These are phyloP conservation scores for Cyclostephanos invisitatus DNA, from an alignment of 108 stramenopile genomes.

Conservation along the genomic window DNA sequence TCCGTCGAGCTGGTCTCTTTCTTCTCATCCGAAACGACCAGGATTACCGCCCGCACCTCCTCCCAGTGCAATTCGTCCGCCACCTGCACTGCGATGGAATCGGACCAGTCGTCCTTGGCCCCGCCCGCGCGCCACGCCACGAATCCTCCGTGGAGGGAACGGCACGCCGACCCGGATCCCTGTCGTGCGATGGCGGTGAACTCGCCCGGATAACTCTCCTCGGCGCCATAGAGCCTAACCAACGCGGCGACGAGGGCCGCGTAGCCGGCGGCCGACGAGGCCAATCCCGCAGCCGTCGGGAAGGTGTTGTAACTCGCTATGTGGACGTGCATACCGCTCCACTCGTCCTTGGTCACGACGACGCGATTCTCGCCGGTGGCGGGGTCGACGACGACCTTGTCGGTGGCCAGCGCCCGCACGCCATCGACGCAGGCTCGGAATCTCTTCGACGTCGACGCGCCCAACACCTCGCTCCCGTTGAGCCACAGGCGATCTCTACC, in stretches of 20 bases:
- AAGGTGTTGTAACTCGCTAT: constrained; percentile 94
- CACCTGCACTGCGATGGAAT: constrained; percentile 93
- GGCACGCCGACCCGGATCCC: constrained; percentile 94
- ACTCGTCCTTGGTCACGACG: constrained; percentile 70
- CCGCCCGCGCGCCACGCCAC: constrained; percentile 93
- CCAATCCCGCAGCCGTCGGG: constrained; percentile 97
- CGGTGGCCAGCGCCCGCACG: constrained; percentile 59
- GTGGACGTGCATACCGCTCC: constrained; percentile 75
- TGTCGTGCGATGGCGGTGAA: constrained; percentile 94
- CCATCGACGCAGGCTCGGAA: constrained; percentile 86
- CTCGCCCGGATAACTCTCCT: constrained; percentile 79
- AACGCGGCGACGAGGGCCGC: constrained; percentile 92
- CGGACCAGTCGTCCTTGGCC: constrained; percentile 65
- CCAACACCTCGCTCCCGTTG: constrained; percentile 84
- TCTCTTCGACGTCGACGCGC: constrained; percentile 54
- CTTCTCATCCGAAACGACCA: constrained; percentile 92
- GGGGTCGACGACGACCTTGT: constrained; percentile 39
- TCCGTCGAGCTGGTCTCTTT: constrained; percentile 96
- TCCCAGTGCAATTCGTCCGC: constrained; percentile 93
- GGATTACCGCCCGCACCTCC: constrained; percentile 91
- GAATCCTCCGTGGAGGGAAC: constrained; percentile 96
- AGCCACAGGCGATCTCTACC: constrained; percentile 91
- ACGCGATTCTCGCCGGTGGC: constrained; percentile 41
- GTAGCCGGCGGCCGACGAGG: constrained; percentile 91
- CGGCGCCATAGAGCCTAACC: constrained; percentile 75